Evolutionary conservation across 208 protist genomes (phyloP).

Genomic region (Wallacemonas sp.): DNA sequence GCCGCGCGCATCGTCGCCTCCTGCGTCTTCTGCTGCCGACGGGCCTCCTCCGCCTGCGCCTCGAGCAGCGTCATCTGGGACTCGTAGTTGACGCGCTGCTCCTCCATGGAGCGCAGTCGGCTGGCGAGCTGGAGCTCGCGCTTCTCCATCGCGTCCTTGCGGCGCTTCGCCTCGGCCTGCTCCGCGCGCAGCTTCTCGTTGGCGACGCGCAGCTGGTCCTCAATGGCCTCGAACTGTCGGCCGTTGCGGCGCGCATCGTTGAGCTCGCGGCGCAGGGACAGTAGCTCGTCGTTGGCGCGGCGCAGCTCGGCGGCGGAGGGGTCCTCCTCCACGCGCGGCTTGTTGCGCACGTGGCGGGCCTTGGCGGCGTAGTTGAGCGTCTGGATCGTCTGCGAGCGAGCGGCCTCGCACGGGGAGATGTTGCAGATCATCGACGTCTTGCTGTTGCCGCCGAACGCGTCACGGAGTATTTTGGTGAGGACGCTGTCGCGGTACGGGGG

Average conservation of each 20-base stretch:
- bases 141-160: constrained; percentile 48
- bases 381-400: constrained; percentile 71
- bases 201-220: constrained; percentile 50
- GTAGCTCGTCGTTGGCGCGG: constrained; percentile 67
- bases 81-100: constrained; percentile 63
- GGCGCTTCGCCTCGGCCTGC: constrained; percentile 45
- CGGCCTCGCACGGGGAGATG: constrained; percentile 59
- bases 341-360: constrained; percentile 78
- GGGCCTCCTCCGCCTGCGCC: constrained; percentile 48
- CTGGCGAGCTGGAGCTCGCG: constrained; percentile 56
- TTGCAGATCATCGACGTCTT: constrained; percentile 91
- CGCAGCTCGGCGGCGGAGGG: constrained; percentile 76
- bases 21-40: constrained; percentile 43
- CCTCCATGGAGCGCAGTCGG: constrained; percentile 57
- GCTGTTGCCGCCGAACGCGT: constrained; percentile 90
- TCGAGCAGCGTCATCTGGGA: constrained; percentile 69
- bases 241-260: constrained; percentile 45
- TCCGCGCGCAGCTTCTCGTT: constrained; percentile 52
- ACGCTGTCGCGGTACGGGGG: constrained; percentile 86
- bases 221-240: constrained; percentile 38
- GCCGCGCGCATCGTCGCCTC: constrained; percentile 51
- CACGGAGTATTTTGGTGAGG: constrained; percentile 86
- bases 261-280: constrained; percentile 50
- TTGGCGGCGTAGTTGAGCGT: constrained; percentile 87
- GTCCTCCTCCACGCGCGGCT: constrained; percentile 74